phyloP scores from a whole-genome alignment of 306 rosid species.

The Lupinus albus region DNA sequence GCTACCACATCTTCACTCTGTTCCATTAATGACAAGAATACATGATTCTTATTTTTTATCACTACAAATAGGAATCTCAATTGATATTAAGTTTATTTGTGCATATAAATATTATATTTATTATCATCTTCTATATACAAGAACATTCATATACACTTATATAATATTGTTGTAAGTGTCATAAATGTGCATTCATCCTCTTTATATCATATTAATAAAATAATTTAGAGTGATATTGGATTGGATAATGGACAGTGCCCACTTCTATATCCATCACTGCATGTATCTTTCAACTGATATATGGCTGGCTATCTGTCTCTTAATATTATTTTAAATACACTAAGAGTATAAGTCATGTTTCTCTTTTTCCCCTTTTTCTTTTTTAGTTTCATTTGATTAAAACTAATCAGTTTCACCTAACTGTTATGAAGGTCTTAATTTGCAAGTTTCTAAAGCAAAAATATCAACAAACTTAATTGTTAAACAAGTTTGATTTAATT shows the following conservation, averaged over 20 bases:
- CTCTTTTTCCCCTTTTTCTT: no score
- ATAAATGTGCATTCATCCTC: background rate
- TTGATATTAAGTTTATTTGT: no score
- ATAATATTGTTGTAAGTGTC: no score
- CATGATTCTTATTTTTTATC: conserved; percentile 35
- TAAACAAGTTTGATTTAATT: no score
- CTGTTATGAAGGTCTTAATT: conserved; percentile 32
- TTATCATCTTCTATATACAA: no score
- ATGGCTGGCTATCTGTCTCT: conserved; percentile 30
- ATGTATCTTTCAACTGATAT: conserved; percentile 35
- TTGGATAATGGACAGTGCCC: conserved; percentile 42
- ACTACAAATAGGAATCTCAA: background rate
- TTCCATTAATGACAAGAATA: conserved; percentile 49
- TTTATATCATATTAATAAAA: no score
- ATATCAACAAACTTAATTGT: no score
- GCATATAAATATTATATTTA: background rate
- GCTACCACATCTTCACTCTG: background rate
- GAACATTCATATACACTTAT: no score
- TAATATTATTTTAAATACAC: conserved; percentile 6
- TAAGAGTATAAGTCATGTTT: background rate
- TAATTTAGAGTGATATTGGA: background rate
- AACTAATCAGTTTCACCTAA: conserved; percentile 57
- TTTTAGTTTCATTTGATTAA: conserved; percentile 20
- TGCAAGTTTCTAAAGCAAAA: conserved; percentile 36
- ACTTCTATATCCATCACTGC: conserved; percentile 40